phyloP scores from a whole-genome alignment of 1,139 yeast genomes.

The Nakaseomyces bracarensis region DNA sequence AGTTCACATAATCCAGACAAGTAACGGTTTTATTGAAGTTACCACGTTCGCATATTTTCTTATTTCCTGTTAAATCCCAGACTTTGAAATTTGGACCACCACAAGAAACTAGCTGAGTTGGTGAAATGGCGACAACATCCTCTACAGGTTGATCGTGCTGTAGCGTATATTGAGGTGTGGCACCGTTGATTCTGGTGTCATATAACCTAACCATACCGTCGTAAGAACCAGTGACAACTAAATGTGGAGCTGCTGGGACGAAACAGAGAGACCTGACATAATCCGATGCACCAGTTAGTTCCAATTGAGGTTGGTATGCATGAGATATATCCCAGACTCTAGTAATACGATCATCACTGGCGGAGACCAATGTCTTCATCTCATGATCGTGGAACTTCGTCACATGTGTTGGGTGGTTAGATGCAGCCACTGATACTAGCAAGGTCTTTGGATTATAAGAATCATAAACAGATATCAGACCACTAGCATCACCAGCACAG shows the following conservation, averaged over 20 bases:
- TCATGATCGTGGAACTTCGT: constrained; percentile 71
- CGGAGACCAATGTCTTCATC: constrained; percentile 66
- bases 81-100: constrained; percentile 85
- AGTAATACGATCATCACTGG: constrained; percentile 84
- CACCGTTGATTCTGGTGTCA: constrained; percentile 58
- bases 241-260: constrained; percentile 51
- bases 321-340: constrained; percentile 85
- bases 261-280: constrained; percentile 79
- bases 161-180: constrained; percentile 38
- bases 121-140: constrained; percentile 69
- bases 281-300: constrained; percentile 74
- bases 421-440: constrained; percentile 71
- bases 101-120: constrained; percentile 72
- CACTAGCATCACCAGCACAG: constrained; percentile 91
- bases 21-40: constrained; percentile 94
- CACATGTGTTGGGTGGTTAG: constrained; percentile 83
- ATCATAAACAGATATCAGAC: constrained; percentile 72
- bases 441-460: constrained; percentile 71
- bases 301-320: constrained; percentile 52
- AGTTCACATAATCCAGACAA: constrained; percentile 48
- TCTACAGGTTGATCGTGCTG: constrained; percentile 78
- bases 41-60: constrained; percentile 29
- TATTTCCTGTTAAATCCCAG: constrained; percentile 84
- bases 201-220: constrained; percentile 83
- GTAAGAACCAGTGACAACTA: constrained; percentile 88